Evolutionary conservation across 345 rosid species (phyloP), one percentile per base, ranked within the genome.

Genomic region (Eucalyptus shirleyi): DNA sequence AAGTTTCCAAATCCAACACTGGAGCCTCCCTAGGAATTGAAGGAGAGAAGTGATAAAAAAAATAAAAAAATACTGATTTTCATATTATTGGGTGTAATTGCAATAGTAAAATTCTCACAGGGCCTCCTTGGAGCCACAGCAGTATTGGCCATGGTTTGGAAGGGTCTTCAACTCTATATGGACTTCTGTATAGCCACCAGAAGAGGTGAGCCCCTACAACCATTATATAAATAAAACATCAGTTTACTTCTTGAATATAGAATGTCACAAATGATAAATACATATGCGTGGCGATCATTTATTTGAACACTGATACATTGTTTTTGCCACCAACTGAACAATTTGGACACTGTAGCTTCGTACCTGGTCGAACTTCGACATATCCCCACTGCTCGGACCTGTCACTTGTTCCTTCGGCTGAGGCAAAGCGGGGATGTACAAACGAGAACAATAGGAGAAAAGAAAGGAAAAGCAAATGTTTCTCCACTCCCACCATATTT

Each of bases 81-180:
- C 56, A 86, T 32, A 1, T 1, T 24, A 47, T 45, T 21, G 19
- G 81, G 77, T 87, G 12, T 6, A 37, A 28, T 2, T 40, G 0
- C 1, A 49, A 60, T 0, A 3, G 19, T 65, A 34, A 47, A 1
- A 5, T 77, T 53, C 95, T 90, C 53, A 92, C 94, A 7, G 94
- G 95, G 83, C 95, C 94, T 77, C 95, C 95, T 90, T 94, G 94
- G 85, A 89, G 93, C 95, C 95, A 94, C 17, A 93, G 87, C 50
- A 94, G 72, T 34, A 82, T 47, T 24, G 95, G 95, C 94, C 95
- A 94, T 88, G 94, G 94, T 50, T 59, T 91, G 40, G 94, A 82
- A 32, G 92, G 90, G 91, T 94, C 90, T 51, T 90, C 90, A 89
- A 92, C 92, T 81, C 95, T 90, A 37, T 89, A 77, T 55, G 92